A percentile compares a stretch with the other conserved stretches of the same genome.
Conservation (phyloP, 2,329 filamentous ascomycete genomes). For the Aspergillus sp. region DNA sequence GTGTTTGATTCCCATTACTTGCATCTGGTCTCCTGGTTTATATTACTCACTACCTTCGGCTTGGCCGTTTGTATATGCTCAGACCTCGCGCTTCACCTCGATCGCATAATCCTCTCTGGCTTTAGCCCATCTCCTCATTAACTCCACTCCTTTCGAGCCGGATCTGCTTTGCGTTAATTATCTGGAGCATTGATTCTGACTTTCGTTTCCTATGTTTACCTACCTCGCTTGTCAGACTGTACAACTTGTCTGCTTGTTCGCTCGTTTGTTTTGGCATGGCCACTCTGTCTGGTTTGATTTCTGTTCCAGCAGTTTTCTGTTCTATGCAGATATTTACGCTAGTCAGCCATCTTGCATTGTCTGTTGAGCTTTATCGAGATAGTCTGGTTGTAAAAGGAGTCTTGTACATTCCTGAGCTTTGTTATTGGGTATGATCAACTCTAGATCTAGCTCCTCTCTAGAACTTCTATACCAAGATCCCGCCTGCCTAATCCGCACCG, state of each 20-base stretch:
- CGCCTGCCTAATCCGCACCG: not conserved
- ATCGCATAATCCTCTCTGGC: constrained; percentile 4
- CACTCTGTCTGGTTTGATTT: not conserved
- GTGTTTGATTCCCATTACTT: not conserved
- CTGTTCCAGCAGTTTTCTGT: too few relatives aligned
- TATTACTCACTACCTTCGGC: constrained; percentile 1
- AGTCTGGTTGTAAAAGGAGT: too few relatives aligned
- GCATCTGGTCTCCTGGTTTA: constrained; percentile 5
- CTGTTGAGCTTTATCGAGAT: too few relatives aligned
- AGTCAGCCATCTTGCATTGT: not conserved
- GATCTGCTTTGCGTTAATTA: constrained; percentile 6
- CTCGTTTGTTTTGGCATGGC: not conserved
- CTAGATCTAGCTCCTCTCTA: not conserved
- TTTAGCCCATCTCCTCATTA: constrained; percentile 5
- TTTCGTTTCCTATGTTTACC: constrained; percentile 15
- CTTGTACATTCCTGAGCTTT: too few relatives aligned
- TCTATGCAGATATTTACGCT: not conserved
- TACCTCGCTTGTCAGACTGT: constrained; percentile 6
- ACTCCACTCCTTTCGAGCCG: constrained; percentile 8
- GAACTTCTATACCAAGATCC: not conserved
- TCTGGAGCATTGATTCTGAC: constrained; percentile 7
- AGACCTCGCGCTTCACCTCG: not conserved
- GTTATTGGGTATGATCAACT: too few relatives aligned
- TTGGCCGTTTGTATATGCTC: constrained; percentile 1
- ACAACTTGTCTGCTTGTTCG: not conserved